Base-by-base conservation (phyloP, 1,284 basidiomycete genomes). In the Ganoderma meredithae region DNA sequence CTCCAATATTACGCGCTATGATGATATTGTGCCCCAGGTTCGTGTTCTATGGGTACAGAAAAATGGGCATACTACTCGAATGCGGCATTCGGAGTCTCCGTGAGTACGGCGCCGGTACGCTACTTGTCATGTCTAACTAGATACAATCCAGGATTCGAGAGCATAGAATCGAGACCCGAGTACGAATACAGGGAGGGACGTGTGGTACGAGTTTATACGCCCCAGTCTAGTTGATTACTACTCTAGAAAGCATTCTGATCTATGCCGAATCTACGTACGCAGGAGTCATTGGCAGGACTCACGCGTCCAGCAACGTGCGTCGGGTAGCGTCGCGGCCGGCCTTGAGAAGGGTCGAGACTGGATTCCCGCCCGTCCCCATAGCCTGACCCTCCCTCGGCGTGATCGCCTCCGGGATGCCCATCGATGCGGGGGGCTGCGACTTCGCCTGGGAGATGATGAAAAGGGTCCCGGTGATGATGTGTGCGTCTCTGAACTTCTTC, bases 291-390 rank as follows among this genome's bases (percentile, higher is more conserved):
- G 39, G 66, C 67, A n/a, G 22, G 8, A 36, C 39, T 40, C n/a
- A 60, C 5, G 64, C 62, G 70, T 81, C 85, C 70, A 91, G 71
- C 65, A 85, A 78, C 12, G 95, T 86, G n/a, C 90, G 88, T 62
- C 82, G 80, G 9, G 96, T 98, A 40, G 96, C 93, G 74, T 97
- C 95, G 68, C 96, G 86, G 33, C 94, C 95, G 17, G 92, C 89
- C 80, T 97, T 98, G 71, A 98, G 84, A 63, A 97, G 87, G 33
- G 88, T 81, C 19, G 94, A 88, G 31, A 98, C 82, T 63, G 92
- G 90, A 69, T 91, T 97, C 5, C 96, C 96, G 25, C 96, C 96
- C 0, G 96, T 98, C 0, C 96, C 96, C 69, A 89, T 85, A 66
- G 90, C 78, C 60, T 81, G 84, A 66, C 86, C 83, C 79, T 41